phyloP scores from a whole-genome alignment of 257 asterid genomes.

The Lycium ferocissimum region DNA sequence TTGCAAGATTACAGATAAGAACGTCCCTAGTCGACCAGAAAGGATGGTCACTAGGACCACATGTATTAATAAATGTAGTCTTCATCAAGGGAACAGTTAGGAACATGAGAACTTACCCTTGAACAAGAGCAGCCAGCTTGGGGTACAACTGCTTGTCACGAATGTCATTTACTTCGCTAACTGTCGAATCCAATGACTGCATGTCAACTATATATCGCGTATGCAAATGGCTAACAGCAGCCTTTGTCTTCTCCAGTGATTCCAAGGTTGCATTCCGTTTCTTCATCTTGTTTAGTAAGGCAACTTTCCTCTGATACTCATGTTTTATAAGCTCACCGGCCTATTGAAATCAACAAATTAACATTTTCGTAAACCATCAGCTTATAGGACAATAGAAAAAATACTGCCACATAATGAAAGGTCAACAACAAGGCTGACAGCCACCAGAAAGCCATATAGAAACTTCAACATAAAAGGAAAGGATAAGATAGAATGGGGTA shows the following conservation, averaged over 20 bases:
- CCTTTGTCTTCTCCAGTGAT: constrained; percentile 90
- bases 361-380: background rate
- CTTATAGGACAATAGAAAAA: constrained; percentile 12
- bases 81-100: background rate
- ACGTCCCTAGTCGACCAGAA: background rate
- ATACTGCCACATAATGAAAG: background rate
- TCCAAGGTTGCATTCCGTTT: constrained; percentile 79
- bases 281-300: constrained; percentile 72
- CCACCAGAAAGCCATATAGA: background rate
- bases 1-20: background rate
- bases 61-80: background rate
- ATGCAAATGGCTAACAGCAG: constrained; percentile 95
- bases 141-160: constrained; percentile 93
- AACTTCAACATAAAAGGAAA: background rate
- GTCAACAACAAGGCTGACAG: background rate
- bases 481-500: background rate
- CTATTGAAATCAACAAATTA: constrained; percentile 47
- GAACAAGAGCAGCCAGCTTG: constrained; percentile 79
- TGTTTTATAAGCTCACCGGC: constrained; percentile 88
- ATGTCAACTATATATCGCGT: constrained; percentile 95
- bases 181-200: constrained; percentile 96
- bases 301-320: constrained; percentile 87
- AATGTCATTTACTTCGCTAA: constrained; percentile 85
- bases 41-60: background rate
- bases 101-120: constrained; percentile 62